Evolutionary conservation across 805 yeast species (phyloP).

Genomic region (Lipomyces starkeyi): DNA sequence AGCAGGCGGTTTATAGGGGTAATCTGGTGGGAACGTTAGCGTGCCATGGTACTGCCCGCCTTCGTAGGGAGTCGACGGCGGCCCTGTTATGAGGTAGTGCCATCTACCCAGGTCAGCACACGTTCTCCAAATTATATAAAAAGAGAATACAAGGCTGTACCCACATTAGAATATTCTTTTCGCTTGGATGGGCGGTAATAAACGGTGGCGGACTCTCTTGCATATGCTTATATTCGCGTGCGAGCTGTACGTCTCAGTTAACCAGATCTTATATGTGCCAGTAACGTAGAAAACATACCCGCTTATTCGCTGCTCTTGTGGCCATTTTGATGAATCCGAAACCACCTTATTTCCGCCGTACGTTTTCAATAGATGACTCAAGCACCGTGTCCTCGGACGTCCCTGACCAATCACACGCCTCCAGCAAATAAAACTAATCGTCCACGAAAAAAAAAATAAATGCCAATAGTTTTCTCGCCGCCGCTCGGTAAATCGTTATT

Average conservation of each 20-base stretch:
- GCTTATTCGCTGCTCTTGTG: conserved; percentile 45
- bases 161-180: conserved; percentile 76
- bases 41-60: conserved; percentile 88
- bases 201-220: conserved; percentile 83
- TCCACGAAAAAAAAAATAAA: not conserved
- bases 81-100: conserved; percentile 88
- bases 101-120: conserved; percentile 49
- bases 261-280: not conserved
- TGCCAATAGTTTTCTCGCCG: not conserved
- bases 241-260: conserved; percentile 51
- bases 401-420: not conserved
- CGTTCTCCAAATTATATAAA: not conserved
- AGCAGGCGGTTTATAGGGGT: conserved; percentile 92
- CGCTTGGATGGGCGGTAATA: conserved; percentile 84
- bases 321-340: conserved; percentile 40
- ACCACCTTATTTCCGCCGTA: not conserved
- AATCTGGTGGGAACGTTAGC: conserved; percentile 81
- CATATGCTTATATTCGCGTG: conserved; percentile 81
- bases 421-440: not conserved
- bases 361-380: not conserved
- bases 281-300: conserved; percentile 39
- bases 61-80: conserved; percentile 79
- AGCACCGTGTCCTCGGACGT: conserved; percentile 1
- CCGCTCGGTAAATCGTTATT: not conserved
- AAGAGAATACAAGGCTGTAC: not conserved